phyloP scores from a whole-genome alignment of 768 basidiomycete genomes.

The Galerina sulciceps region DNA sequence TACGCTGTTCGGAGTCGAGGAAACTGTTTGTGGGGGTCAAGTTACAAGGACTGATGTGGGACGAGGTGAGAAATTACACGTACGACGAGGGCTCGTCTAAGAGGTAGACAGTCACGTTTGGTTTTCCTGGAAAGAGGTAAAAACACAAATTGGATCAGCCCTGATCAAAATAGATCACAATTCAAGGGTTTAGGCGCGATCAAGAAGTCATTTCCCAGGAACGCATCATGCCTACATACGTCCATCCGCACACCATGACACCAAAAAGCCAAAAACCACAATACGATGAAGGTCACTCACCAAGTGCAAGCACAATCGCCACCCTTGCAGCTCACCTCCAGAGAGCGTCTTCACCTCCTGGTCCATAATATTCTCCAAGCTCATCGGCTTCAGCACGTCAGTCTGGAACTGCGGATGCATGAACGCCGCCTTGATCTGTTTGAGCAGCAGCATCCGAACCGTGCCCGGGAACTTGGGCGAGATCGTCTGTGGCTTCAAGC shows the following conservation, averaged over 20 bases:
- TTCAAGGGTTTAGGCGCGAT: neutral
- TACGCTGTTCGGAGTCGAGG: conserved; percentile 99
- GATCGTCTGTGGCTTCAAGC: conserved; percentile 97
- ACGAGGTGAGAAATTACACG: conserved; percentile 15
- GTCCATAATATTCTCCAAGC: conserved; percentile 90
- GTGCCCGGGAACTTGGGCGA: conserved; percentile 97
- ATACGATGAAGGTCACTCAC: conserved; percentile 37
- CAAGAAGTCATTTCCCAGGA: neutral
- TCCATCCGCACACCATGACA: neutral
- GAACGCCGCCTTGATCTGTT: conserved; percentile 93
- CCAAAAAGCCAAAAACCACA: neutral
- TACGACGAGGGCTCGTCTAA: conserved; percentile 92
- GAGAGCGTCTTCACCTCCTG: conserved; percentile 98
- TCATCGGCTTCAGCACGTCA: conserved; percentile 98
- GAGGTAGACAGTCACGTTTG: conserved; percentile 86
- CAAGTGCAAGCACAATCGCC: conserved; percentile 92
- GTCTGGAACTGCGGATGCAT: conserved; percentile 99
- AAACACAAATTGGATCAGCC: conserved; percentile 9
- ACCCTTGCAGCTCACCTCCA: conserved; percentile 98
- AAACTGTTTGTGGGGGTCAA: conserved; percentile 52
- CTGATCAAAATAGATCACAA: conserved; percentile 1
- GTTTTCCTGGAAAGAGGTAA: conserved; percentile 51
- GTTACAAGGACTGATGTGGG: neutral
- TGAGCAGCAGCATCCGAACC: conserved; percentile 93
- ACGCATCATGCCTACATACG: neutral